Conservation (phyloP, 768 basidiomycete genomes). For the Collybiopsis luxurians region DNA sequence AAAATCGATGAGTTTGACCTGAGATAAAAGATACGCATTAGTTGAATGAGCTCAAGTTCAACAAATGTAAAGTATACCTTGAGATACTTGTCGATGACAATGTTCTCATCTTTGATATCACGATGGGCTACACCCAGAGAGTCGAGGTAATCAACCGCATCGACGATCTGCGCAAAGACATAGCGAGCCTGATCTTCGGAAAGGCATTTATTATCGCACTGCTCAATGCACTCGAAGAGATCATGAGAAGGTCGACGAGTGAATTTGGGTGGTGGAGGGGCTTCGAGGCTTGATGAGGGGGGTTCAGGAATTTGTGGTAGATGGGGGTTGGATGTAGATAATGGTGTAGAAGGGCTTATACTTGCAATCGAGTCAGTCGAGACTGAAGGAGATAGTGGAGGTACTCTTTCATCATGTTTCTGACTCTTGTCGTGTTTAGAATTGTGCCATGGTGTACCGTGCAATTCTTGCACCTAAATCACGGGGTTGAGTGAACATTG, state of each 20-base stretch:
- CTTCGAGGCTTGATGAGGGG: slow-evolving; percentile 15
- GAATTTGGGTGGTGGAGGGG: slow-evolving; percentile 36
- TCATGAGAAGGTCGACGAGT: slow-evolving; percentile 83
- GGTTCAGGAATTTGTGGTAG: not conserved
- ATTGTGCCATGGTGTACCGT: slow-evolving; percentile 82
- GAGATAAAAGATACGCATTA: not conserved
- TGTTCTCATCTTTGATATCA: slow-evolving; percentile 97
- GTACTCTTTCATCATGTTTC: slow-evolving; percentile 27
- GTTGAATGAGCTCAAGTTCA: not conserved
- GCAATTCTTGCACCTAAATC: slow-evolving; percentile 82
- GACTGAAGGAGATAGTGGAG: slow-evolving; percentile 55
- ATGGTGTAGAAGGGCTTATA: slow-evolving; percentile 15
- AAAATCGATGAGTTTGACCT: slow-evolving; percentile 97
- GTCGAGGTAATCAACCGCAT: slow-evolving; percentile 80
- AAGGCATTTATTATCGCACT: slow-evolving; percentile 74
- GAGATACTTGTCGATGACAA: slow-evolving; percentile 73
- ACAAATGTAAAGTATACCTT: slow-evolving; percentile 42
- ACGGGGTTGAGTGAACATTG: slow-evolving; percentile 4
- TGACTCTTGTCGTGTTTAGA: slow-evolving; percentile 33
- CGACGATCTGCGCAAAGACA: slow-evolving; percentile 86
- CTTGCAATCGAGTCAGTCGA: slow-evolving; percentile 39
- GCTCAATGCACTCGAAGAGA: slow-evolving; percentile 94
- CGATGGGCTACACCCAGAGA: slow-evolving; percentile 86
- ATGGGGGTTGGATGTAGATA: slow-evolving; percentile 8
- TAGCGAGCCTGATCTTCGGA: slow-evolving; percentile 76